Percentiles rank a stretch among this genome's conserved stretches.
These are phyloP conservation scores for Pyrenophora tritici-repentis DNA, from an alignment of 2,329 filamentous ascomycete genomes.

Conservation along the genomic window DNA sequence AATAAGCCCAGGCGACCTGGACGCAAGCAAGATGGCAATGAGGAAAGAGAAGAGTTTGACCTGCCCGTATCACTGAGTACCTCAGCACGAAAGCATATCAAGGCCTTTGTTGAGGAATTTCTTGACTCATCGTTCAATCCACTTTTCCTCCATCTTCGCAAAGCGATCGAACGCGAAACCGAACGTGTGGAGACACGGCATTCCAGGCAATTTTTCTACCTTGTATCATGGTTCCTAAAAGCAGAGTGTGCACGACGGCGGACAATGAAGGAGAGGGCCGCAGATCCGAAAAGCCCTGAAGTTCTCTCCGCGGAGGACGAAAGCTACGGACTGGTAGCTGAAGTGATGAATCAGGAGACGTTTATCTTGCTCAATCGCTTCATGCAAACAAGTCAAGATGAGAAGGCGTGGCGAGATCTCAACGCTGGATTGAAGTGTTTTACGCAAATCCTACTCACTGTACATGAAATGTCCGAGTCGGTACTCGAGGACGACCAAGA, in stretches of 20 bases:
- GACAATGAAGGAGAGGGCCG: conserved; percentile 57
- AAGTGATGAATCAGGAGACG: conserved; percentile 90
- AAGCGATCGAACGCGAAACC: conserved; percentile 87
- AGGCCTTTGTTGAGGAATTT: conserved; percentile 87
- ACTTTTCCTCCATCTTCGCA: conserved; percentile 78
- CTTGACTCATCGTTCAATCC: conserved; percentile 95
- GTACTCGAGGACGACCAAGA: conserved; percentile 91
- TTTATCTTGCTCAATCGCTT: conserved; percentile 85
- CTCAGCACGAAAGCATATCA: conserved; percentile 75
- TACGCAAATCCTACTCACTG: conserved; percentile 88
- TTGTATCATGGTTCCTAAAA: conserved; percentile 89
- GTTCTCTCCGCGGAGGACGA: conserved; percentile 60
- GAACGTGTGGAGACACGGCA: conserved; percentile 79
- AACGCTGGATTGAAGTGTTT: conserved; percentile 91
- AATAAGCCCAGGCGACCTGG: conserved; percentile 71
- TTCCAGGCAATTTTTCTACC: conserved; percentile 85
- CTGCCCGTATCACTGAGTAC: conserved; percentile 70
- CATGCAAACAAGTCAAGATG: conserved; percentile 78
- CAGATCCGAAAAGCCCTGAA: conserved; percentile 50
- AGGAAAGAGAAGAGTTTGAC: conserved; percentile 68
- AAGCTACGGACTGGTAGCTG: conserved; percentile 84
- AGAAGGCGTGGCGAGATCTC: conserved; percentile 85
- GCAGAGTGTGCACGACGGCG: conserved; percentile 77
- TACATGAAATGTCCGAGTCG: conserved; percentile 89
- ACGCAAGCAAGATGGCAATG: conserved; percentile 48